phyloP scores from a whole-genome alignment of 768 basidiomycete genomes.

The Lactifluus echinatus region DNA sequence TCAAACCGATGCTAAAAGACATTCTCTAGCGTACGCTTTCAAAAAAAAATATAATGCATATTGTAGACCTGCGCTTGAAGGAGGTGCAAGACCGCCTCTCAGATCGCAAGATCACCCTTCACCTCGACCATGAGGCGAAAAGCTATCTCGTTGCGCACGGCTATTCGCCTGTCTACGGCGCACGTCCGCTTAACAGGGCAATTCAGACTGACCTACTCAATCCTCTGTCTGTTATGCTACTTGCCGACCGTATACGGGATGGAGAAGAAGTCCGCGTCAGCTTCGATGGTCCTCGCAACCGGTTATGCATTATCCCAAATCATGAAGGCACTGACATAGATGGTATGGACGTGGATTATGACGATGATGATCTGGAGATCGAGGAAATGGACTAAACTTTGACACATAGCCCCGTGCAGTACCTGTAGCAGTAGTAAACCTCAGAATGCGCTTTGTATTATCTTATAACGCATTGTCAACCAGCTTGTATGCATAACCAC shows the following conservation, averaged over 20 bases:
- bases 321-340: slow-evolving; percentile 52
- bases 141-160: slow-evolving; percentile 66
- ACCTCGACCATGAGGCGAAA: slow-evolving; percentile 69
- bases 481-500: neutral
- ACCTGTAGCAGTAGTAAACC: neutral
- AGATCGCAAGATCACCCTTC: slow-evolving; percentile 71
- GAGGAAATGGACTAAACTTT: slow-evolving; percentile 54
- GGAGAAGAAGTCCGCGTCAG: slow-evolving; percentile 67
- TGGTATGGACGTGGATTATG: slow-evolving; percentile 52
- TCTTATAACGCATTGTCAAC: neutral
- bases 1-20: slow-evolving; percentile 28
- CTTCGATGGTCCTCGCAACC: slow-evolving; percentile 79
- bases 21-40: slow-evolving; percentile 65
- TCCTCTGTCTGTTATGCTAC: slow-evolving; percentile 76
- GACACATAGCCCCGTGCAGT: neutral
- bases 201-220: slow-evolving; percentile 92
- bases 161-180: slow-evolving; percentile 80
- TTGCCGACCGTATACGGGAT: slow-evolving; percentile 75
- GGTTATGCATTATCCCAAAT: slow-evolving; percentile 71
- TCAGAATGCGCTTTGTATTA: neutral
- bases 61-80: slow-evolving; percentile 80
- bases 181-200: slow-evolving; percentile 82
- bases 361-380: slow-evolving; percentile 50
- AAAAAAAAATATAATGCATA: slow-evolving; percentile 63
- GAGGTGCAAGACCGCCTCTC: slow-evolving; percentile 79